Base-by-base conservation (phyloP, 257 asterid species). In the Fraxinus cuspidata region DNA sequence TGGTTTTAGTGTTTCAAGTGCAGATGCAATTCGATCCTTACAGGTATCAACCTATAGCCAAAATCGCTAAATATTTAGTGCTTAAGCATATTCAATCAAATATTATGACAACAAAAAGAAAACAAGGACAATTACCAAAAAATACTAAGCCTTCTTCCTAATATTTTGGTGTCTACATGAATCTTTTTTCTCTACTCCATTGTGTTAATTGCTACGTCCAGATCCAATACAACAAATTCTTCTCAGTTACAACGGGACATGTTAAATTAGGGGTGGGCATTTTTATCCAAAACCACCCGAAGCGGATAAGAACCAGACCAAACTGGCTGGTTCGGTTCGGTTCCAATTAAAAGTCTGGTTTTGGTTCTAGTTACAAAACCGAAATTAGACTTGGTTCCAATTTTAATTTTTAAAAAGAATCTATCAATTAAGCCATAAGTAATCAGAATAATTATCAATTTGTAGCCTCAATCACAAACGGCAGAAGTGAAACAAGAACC, bases 1-100 rank as follows among this genome's bases (percentile, higher is more conserved):
- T 69, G 99, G 99, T 80, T 79, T 92, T 72, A 96, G 84, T 63
- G 97, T 86, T 89, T 96, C 99, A 85, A 96, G 96, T 29, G 99
- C 94, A 79, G 98, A 83, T 27, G 94, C 85, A 76, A 95, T 90
- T 64, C 86, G 89, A 66, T 93, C 99, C 90, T 96, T 96, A 78
- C 96, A 96, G 11, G 97, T 87, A 78, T 93, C 98, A 73, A 93
- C 97, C 99, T 95, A 87, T 76, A 80, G 85, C 18, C 78, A 66
- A 28, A 51, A 78, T 77, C 71, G 73, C 72, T 47, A 35, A 77
- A 73, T 58, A 56, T 75, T 69, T 58, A 80, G 81, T 37, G 72
- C 70, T 51, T 3, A 67, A 68, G 72, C 83, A 58, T 23, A 72
- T 32, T 60, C 74, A 51, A 74, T 21, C 27, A 29, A 65, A 25